Base-by-base conservation (phyloP, 2,329 filamentous ascomycete species). In the Colletotrichum sp. region DNA sequence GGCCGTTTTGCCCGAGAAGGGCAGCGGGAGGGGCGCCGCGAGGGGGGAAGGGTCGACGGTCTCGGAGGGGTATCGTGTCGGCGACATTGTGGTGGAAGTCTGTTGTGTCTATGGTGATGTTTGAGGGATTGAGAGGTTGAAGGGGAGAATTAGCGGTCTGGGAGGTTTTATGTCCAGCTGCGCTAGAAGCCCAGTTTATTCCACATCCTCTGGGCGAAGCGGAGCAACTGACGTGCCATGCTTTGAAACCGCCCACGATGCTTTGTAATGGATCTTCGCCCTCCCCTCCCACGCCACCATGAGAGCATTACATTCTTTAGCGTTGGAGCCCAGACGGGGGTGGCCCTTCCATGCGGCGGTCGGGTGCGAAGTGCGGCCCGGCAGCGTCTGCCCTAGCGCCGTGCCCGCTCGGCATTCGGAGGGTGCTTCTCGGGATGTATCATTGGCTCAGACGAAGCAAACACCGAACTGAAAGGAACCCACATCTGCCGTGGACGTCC, bases 1-100 rank as follows among this genome's bases (percentile, higher is more conserved):
- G 3, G 92, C 92, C 3, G 87, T 89, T 72, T 85, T 87, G 68
- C 88, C 87, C 57, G 89, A 89, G 82, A 90, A 90, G 30, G 84
- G 82, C 77, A 90, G 90, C 21, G 83, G 81, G 63, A 91, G 83
- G 12, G 89, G 88, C 78, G 86, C 78, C 14, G 82, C 87, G 21
- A 91, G 81, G 74, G 76, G 76, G 34, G 16, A 9, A 24, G 76
- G 36, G 66, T 77, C 74, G 18, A 57, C 70, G 14, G 60, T 9
- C 59, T 69, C 64, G 70, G 70, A 21, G 34, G 74, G n/a, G 64
- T 43, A 39, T 65, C 74, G 21, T 57, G 55, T 65, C 34, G 74
- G 70, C n/a, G 74, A 34, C 74, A 76, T 64, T 9, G 61, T 66
- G n/a, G 5, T 43, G 13, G 43, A 12, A 14, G 4, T 55, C 24